Evolutionary conservation across 192 early-diverging fungal species (phyloP), one percentile per base, ranked within the genome.

Genomic region (Coemansia sp.): DNA sequence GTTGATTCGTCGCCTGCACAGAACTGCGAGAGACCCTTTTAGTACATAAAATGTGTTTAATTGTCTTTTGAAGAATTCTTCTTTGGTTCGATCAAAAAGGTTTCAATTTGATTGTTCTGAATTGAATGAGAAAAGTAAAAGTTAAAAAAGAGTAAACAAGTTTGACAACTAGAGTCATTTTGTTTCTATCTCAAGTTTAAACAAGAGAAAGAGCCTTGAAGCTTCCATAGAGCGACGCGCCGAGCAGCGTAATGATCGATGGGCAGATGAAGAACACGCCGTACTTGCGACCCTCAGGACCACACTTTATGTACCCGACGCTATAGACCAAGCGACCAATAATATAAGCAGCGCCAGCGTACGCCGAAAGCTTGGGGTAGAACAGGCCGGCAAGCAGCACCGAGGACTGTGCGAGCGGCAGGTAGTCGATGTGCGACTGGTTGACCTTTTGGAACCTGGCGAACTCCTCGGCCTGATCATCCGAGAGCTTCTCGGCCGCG

Each of bases 321-420:
- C 67, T 69, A 30, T 82, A 82, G 14, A 82, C 23, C 0, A 72
- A 56, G 7, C 81, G 64, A n/a, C 73, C 81, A 9, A 73, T 23
- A 11, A 82, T 77, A 43, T 82, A 82, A 4, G 61, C 63, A 4
- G 64, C 63, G 0, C 75, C 73, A 2, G 68, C 54, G 25, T 61
- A 69, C 11, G 73, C 77, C 10, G 81, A 71, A 10, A 70, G 48
- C 43, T 67, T 70, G 1, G 81, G 81, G 54, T 73, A 69, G 50
- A 80, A 82, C 53, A 82, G 51, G 0, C 77, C 81, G 1, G 73
- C 70, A 13, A 78, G 43, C 41, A 82, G 54, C 3, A 80, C 70
- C 11, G 60, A 64, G 18, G 71, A 67, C 69, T 77, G 76, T 13
- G 65, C 73, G 7, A 69, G 45, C n/a, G 69, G 69, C 40, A 74